Evolutionary conservation across 2,329 filamentous ascomycete species (phyloP), one percentile per base, ranked within the genome.

Genomic region (Aspergillus sojae): DNA sequence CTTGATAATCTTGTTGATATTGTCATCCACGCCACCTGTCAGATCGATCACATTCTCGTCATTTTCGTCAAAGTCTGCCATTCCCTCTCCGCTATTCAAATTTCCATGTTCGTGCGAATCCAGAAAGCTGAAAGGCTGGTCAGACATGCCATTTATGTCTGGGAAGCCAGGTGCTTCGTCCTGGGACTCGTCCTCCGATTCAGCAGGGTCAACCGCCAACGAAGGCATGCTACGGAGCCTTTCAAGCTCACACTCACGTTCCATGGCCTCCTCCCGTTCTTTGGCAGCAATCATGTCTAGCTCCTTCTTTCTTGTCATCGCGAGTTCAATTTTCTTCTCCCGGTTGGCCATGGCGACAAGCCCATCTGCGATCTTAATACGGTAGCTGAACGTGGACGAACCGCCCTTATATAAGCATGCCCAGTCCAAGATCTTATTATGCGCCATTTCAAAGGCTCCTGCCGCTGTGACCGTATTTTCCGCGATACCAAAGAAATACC

Each of bases 321-420:
- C 45, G 53, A 71, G 65, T 48, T 68, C 63, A 36, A 36, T 32
- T 21, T 57, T 45, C 30, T 66, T 67, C 58, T 70, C 67, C 32
- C 67, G 53, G 23, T 64, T 63, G 16, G 67, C 68, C 56, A 71
- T 64, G 28, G 59, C 23, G 19, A 60, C 26, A 21, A 72, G 62
- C 16, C 70, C 68, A 52, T 65, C 60, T 19, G 65, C 66, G 16
- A 71, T 64, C 28, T 70, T 68, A 16, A 71, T 57, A 57, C 68
- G 66, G 50, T 72, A 73, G 57, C 69, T 72, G 45, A 59, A 59
- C 23, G 26, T 28, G 5, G 26, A 28, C 26, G 26, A 28, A 28
- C 26, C 26, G 26, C 26, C 26, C 26, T 28, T 28, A 28, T 28
- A 28, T 28, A 4, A 28, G 26, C 26, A 28, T 28, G 26, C 26